Evolutionary conservation across 2,329 filamentous ascomycete species (phyloP), one percentile per base, ranked within the genome.

Genomic region (Colletotrichum chrysophilum): DNA sequence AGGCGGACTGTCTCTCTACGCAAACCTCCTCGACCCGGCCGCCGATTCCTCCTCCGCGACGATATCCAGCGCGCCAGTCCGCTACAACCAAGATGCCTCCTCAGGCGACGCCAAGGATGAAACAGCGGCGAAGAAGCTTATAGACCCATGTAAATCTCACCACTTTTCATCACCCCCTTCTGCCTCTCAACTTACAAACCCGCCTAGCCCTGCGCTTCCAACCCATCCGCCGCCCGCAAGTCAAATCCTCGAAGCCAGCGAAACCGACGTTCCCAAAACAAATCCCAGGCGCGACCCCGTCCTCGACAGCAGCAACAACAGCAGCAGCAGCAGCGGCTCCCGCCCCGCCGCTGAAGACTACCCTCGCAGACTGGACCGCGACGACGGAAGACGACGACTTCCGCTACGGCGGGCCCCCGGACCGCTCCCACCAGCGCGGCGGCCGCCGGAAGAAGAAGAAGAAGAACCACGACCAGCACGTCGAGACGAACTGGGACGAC

Each of bases 401-500:
- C 77, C 91, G 92, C 77, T 95, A 95, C 82, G 66, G 56, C 30
- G 36, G 34, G 38, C 62, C 84, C 60, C 43, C n/a, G n/a, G 87
- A 85, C 24, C 90, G 94, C 80, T 94, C 94, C 85, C 91, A 92
- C 71, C 92, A 94, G 81, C 92, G 95, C 66, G 95, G 95, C 71
- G 94, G 95, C 56, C 92, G 95, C 75, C 95, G 94, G 85, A 93
- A 93, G 82, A 93, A 94, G 84, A 94, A 94, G 88, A 93, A 93
- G 83, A 90, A 91, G 80, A 90, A 92, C 76, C 89, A 91, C 7
- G 87, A 88, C 62, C 84, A 89, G 34, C 84, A 85, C 7, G 86
- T 89, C 67, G 90, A 92, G 82, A 92, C 91, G n/a, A 93, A 98
- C 81, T 98, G 96, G 96, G 94, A 98, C 82, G 95, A 97, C 82